These are phyloP conservation scores for Auricularia sp. DNA, from an alignment of 768 basidiomycete species.

Conservation along the genomic window DNA sequence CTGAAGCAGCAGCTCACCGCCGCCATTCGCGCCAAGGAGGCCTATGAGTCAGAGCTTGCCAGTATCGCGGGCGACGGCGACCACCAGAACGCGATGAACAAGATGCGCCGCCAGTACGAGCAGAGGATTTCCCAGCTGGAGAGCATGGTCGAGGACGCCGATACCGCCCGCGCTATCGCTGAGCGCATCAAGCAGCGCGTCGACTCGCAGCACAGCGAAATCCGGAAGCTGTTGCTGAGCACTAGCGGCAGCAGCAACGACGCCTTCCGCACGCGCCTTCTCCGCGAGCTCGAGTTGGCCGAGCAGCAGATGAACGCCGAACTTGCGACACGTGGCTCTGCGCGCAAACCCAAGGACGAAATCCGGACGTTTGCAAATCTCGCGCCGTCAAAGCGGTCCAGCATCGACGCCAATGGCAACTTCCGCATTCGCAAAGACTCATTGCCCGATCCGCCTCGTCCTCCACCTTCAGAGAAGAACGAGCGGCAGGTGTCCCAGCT, in stretches of 20 bases:
- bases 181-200: slow-evolving; percentile 51
- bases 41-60: slow-evolving; percentile 57
- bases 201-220: slow-evolving; percentile 61
- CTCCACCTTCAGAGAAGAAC: slow-evolving; percentile 16
- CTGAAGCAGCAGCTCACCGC: slow-evolving; percentile 41
- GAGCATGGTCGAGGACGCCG: slow-evolving; percentile 47
- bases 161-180: slow-evolving; percentile 38
- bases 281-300: slow-evolving; percentile 51
- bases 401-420: slow-evolving; percentile 21
- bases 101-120: slow-evolving; percentile 56
- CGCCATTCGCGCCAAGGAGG: slow-evolving; percentile 52
- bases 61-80: slow-evolving; percentile 54
- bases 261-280: slow-evolving; percentile 48
- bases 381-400: slow-evolving; percentile 38
- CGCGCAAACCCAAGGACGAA: slow-evolving; percentile 18
- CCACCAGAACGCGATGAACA: slow-evolving; percentile 42
- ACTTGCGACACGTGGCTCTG: slow-evolving; percentile 28
- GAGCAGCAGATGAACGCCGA: slow-evolving; percentile 51
- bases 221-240: slow-evolving; percentile 53
- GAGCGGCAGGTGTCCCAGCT: slow-evolving; percentile 41
- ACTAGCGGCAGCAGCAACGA: slow-evolving; percentile 45
- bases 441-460: slow-evolving; percentile 24
- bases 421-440: slow-evolving; percentile 29
- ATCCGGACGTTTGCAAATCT: slow-evolving; percentile 33
- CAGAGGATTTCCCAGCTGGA: slow-evolving; percentile 53